These are phyloP conservation scores for Ceratobasidium theobromae DNA, from an alignment of 1,284 basidiomycete genomes.

Conservation along the genomic window DNA sequence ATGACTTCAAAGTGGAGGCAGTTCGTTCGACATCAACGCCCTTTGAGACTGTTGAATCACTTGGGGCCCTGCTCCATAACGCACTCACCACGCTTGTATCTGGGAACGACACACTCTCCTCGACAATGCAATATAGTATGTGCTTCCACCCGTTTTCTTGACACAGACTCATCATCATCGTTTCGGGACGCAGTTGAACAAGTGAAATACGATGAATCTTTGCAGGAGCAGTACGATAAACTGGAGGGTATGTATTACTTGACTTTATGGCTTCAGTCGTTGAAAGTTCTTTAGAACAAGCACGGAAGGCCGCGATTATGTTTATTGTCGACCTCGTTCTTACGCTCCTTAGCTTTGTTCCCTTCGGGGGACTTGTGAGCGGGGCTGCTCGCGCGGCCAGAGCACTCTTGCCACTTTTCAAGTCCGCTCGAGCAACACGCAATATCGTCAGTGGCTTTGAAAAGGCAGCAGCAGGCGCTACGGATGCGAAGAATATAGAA, in stretches of 20 bases:
- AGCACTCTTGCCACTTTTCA: constrained; percentile 3
- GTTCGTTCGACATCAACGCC: background rate
- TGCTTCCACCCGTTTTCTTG: no score
- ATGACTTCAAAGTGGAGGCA: constrained; percentile 17
- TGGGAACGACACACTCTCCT: constrained; percentile 19
- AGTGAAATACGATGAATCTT: constrained; percentile 16
- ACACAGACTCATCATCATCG: no score
- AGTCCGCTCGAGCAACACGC: constrained; percentile 9
- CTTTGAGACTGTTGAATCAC: constrained; percentile 9
- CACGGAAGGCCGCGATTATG: constrained; percentile 11
- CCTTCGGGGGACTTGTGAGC: constrained; percentile 13
- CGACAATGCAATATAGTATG: constrained; percentile 22
- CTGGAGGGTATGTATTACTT: constrained; percentile 11
- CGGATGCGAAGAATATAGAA: constrained; percentile 1
- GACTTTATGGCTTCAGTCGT: background rate
- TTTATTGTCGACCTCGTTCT: constrained; percentile 16
- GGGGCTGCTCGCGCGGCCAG: constrained; percentile 11
- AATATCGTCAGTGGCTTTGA: constrained; percentile 1
- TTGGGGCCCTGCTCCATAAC: background rate
- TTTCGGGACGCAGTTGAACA: constrained; percentile 4
- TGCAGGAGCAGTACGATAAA: constrained; percentile 13
- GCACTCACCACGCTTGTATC: constrained; percentile 15
- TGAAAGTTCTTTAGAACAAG: constrained; percentile 2
- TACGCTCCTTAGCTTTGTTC: constrained; percentile 16
- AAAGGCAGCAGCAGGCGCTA: background rate